Base-by-base conservation (phyloP, 306 rosid species). In the Gastrolobium villosum region DNA sequence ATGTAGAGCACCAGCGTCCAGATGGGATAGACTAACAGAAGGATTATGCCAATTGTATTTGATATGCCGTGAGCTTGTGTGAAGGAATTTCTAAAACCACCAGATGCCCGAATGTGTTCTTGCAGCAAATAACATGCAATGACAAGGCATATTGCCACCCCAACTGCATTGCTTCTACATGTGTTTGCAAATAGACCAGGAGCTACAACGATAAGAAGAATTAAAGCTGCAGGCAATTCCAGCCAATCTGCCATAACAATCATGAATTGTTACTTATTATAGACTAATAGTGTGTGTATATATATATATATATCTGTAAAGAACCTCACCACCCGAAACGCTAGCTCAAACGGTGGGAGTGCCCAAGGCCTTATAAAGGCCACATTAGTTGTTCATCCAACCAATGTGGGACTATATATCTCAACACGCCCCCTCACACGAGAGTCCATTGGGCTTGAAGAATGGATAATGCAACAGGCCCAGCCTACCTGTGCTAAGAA, bases 51-150 rank as follows among this genome's bases (percentile, higher is more conserved):
- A 32, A 93, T 1, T 3, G 92, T 85, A 77, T 95, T 95, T 4
- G 98, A 91, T 13, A 90, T 8, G 26, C 98, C 99, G 35, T 85
- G 28, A 20, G 96, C 87, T 81, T 52, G 86, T 5, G 97, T 87
- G 92, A 95, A 95, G 10, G 97, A 89, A 62, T 91, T 81, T 81
- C 92, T 87, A 85, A 93, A 95, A 50, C 99, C 99, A 43, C 99
- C 99, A 15, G 97, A 86, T 14, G 97, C 99, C 10, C 96, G 83
- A 57, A 95, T 91, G 85, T 95, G 99, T 77, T 93, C 99, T 85
- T 95, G 99, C 74, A 95, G 81, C 85, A 95, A 81, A 86, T 95
- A 95, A 73, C 91, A 81, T 1, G 96, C 97, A 64, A 95, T 91
- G 69, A n/a, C 13, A 4, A 95, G 88, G 63, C 98, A 91, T 71